A percentile compares a stretch with the other conserved stretches of the same genome.
Evolutionary conservation across 345 rosid species (phyloP).

Genomic region (Clarkia xantiana): DNA sequence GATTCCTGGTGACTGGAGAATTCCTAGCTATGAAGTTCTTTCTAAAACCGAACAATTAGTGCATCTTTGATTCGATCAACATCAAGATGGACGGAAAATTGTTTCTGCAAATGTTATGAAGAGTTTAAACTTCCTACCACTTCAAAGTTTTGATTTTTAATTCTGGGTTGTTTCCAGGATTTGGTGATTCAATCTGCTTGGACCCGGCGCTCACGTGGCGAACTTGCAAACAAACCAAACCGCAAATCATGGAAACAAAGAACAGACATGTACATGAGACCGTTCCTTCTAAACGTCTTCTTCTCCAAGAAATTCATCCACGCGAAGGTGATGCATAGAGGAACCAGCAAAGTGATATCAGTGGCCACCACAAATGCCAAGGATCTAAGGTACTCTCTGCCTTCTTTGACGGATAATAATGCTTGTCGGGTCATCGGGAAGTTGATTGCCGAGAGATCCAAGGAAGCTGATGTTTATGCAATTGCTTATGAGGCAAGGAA

Average conservation of each 20-base stretch:
- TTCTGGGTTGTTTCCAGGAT: slow-evolving; percentile 19
- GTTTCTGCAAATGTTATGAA: background rate
- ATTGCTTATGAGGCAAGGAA: slow-evolving; percentile 67
- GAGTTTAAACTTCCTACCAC: background rate
- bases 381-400: slow-evolving; percentile 59
- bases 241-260: slow-evolving; percentile 86
- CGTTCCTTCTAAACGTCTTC: slow-evolving; percentile 78
- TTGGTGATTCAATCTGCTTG: slow-evolving; percentile 72
- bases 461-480: slow-evolving; percentile 83
- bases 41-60: too few species aligned
- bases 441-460: slow-evolving; percentile 83
- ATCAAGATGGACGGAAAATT: background rate
- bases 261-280: slow-evolving; percentile 95
- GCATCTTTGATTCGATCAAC: too few species aligned
- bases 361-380: slow-evolving; percentile 87
- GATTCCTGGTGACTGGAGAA: too few species aligned
- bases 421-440: slow-evolving; percentile 63
- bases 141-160: background rate
- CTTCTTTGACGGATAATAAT: slow-evolving; percentile 59
- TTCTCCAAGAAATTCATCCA: slow-evolving; percentile 78
- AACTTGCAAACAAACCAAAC: slow-evolving; percentile 59
- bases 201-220: slow-evolving; percentile 86
- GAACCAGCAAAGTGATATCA: slow-evolving; percentile 85
- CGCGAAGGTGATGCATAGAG: slow-evolving; percentile 90
- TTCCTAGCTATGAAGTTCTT: too few species aligned